A percentile compares a stretch with the other conserved stretches of the same genome.
Evolutionary conservation across 768 basidiomycete species (phyloP).

Genomic region (Termitomyces sp.): DNA sequence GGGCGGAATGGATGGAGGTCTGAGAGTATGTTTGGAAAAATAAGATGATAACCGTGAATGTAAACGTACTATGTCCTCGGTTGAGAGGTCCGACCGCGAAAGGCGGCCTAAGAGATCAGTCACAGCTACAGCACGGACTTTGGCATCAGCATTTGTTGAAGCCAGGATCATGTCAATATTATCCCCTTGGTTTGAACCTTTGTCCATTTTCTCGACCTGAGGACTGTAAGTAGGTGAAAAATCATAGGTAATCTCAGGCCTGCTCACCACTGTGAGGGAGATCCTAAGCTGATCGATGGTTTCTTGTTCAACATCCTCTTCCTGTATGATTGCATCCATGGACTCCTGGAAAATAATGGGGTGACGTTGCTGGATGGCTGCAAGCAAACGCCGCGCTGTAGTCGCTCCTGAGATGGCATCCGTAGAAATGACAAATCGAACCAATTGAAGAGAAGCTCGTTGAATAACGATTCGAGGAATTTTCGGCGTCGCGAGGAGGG

Average conservation of each 20-base stretch:
- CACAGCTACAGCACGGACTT: constrained; percentile 55
- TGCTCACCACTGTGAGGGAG: constrained; percentile 51
- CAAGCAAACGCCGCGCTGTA: constrained; percentile 39
- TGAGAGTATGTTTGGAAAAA: constrained; percentile 17
- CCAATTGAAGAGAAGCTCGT: constrained; percentile 21
- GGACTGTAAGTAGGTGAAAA: not conserved
- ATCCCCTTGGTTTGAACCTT: constrained; percentile 8
- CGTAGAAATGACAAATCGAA: constrained; percentile 19
- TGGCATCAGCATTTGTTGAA: constrained; percentile 56
- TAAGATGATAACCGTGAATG: not conserved
- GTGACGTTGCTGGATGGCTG: constrained; percentile 61
- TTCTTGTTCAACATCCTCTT: constrained; percentile 31
- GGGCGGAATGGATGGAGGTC: constrained; percentile 55
- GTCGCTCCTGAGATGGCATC: constrained; percentile 16
- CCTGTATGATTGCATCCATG: constrained; percentile 30
- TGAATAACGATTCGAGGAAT: constrained; percentile 27
- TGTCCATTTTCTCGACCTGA: constrained; percentile 7
- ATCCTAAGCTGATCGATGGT: constrained; percentile 48
- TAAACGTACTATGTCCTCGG: constrained; percentile 37
- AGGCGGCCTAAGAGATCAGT: constrained; percentile 41
- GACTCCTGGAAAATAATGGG: constrained; percentile 39
- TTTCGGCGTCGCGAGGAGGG: constrained; percentile 27
- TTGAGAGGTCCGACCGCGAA: constrained; percentile 24
- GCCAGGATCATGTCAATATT: constrained; percentile 42
- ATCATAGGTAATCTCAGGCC: not conserved